Evolutionary conservation across 176 grass and related monocot species (phyloP), one percentile per base, ranked within the genome.

Genomic region (Lolium multiflorum): DNA sequence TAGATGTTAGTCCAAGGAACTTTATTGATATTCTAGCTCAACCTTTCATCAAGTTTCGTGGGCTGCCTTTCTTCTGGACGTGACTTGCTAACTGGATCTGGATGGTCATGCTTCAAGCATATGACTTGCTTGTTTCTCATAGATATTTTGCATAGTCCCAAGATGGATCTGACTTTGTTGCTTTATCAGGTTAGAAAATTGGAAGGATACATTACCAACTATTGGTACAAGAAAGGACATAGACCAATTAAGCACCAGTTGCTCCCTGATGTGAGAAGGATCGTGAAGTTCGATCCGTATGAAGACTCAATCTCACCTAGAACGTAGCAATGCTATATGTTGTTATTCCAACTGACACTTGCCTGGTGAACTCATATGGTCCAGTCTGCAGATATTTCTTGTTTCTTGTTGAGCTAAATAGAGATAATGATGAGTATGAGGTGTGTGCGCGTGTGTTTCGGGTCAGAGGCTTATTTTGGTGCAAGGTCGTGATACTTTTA

Each of bases 181-280:
- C 21, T 47, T 81, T 28, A 14, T 80, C 88, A 95, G 93, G 93
- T 95, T 80, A 90, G 90, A 58, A 87, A 88, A 87, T 39, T 92
- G 62, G 93, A 95, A 71, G 73, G 63, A 16, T 83, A 84, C 47
- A 63, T 92, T 11, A 47, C 84, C 83, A 90, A 69, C 38, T 78
- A 84, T 88, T 95, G 93, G 93, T 81, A 81, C 64, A 75, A 69
- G 83, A 90, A 84, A 87, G 93, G 93, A 20, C 41, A 87, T 49
- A 77, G 81, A 79, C 86, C 88, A 28, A 56, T 89, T 24, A 60
- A 87, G 18, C 93, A 95, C 20, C 85, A 56, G 9, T 89, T 90
- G 79, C 83, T 92, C n/a, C 43, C 85, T 47, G 88, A 88, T 78
- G 86, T 58, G 25, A 84, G 89, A 78, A 81, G 10, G 50, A 83